Percentiles rank a stretch among this genome's conserved stretches.
Conservation (phyloP, 768 basidiomycete genomes). For the Coprinopsis strossmayeri region DNA sequence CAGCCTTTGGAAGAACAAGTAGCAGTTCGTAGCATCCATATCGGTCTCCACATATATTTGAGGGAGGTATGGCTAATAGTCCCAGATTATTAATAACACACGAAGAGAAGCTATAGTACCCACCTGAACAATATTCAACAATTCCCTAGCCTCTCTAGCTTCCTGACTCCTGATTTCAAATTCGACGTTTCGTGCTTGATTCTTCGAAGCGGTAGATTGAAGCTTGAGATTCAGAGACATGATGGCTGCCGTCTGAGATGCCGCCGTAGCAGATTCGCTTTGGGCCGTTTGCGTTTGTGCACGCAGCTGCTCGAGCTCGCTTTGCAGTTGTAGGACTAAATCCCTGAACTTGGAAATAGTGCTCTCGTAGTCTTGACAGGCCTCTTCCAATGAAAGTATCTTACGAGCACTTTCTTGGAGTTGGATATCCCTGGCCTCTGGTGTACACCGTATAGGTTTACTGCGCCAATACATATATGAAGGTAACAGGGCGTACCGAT, state of each 20-base stretch:
- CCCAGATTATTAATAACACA: constrained; percentile 5
- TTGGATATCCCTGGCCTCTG: constrained; percentile 66
- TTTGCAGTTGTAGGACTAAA: constrained; percentile 77
- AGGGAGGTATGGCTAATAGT: constrained; percentile 88
- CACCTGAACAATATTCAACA: constrained; percentile 81
- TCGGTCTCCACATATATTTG: constrained; percentile 88
- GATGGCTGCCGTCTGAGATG: constrained; percentile 86
- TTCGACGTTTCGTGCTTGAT: constrained; percentile 85
- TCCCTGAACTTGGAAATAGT: constrained; percentile 94
- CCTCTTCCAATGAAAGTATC: constrained; percentile 66
- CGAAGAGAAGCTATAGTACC: constrained; percentile 4
- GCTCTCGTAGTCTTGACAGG: constrained; percentile 75
- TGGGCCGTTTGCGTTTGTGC: constrained; percentile 82
- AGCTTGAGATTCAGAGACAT: constrained; percentile 93
- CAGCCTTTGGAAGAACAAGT: constrained; percentile 90
- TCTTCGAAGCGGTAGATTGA: constrained; percentile 86
- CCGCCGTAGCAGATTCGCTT: constrained; percentile 74
- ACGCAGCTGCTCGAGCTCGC: constrained; percentile 82
- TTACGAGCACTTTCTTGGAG: constrained; percentile 62
- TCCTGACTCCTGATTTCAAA: constrained; percentile 84
- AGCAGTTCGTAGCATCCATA: constrained; percentile 80
- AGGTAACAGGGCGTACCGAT: constrained; percentile 47
- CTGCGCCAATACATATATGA: neutral
- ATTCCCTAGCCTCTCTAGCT: constrained; percentile 73
- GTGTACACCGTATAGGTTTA: neutral